These are phyloP conservation scores for Epicoccum sorghinum DNA, from an alignment of 2,329 filamentous ascomycete species.

Conservation along the genomic window DNA sequence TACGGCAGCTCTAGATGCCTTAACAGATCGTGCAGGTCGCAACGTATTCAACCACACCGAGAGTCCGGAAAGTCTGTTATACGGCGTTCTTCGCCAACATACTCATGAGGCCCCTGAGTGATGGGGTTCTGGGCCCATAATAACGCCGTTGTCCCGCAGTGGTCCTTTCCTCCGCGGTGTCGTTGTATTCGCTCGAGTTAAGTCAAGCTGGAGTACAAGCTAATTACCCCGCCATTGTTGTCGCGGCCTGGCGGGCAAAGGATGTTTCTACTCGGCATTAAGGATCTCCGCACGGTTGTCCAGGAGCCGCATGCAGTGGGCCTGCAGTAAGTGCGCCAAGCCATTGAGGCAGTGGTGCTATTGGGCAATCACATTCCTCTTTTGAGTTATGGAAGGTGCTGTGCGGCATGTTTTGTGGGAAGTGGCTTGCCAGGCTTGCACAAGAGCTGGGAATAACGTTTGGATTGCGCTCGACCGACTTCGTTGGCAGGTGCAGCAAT, in stretches of 20 bases:
- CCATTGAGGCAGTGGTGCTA: neutral
- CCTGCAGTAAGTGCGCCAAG: conserved; percentile 4
- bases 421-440: conserved; percentile 24
- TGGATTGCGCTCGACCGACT: conserved; percentile 33
- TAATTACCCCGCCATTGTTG: conserved; percentile 24
- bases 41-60: neutral
- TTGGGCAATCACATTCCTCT: conserved; percentile 14
- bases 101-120: neutral
- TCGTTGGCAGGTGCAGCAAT: conserved; percentile 11
- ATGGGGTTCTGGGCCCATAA: neutral
- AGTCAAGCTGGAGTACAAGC: neutral
- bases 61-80: neutral
- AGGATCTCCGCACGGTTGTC: conserved; percentile 27
- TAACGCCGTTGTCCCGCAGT: neutral
- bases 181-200: neutral
- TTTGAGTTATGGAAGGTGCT: conserved; percentile 10
- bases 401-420: conserved; percentile 12
- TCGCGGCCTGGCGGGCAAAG: conserved; percentile 17
- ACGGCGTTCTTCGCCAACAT: neutral
- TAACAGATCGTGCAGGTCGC: too few species aligned
- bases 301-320: conserved; percentile 31
- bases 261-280: conserved; percentile 19
- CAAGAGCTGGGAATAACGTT: conserved; percentile 14
- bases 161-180: neutral
- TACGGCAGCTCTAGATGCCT: neutral